Percentiles rank a stretch among this genome's conserved stretches.
These are phyloP conservation scores for Amaranthus cruentus DNA, from an alignment of 148 eudicot species.

Conservation along the genomic window DNA sequence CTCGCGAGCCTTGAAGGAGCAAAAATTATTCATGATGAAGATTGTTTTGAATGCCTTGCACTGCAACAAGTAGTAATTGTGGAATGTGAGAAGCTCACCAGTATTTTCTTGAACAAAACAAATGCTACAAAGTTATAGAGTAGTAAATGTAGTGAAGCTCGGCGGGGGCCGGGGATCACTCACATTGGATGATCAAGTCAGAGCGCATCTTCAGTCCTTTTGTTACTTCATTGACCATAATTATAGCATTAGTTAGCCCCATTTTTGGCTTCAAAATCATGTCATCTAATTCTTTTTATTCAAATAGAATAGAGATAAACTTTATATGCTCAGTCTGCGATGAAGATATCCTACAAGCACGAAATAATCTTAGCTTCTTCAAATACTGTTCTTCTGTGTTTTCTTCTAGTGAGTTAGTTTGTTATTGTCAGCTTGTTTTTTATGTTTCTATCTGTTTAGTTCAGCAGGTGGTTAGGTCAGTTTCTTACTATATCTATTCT, in stretches of 20 bases:
- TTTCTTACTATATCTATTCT: no score
- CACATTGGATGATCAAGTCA: constrained; percentile 7
- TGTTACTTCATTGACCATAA: constrained; percentile 9
- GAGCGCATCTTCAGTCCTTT: constrained; percentile 13
- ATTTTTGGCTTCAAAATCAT: no score
- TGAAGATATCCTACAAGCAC: no score
- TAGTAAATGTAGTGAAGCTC: constrained; percentile 12
- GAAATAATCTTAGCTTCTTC: no score
- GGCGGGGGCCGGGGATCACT: constrained; percentile 15
- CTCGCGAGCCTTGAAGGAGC: constrained; percentile 11
- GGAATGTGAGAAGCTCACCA: constrained; percentile 10
- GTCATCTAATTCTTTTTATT: no score
- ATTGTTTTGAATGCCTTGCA: constrained; percentile 15
- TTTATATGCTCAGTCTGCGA: no score
- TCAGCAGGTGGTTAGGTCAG: no score
- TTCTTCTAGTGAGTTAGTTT: no score
- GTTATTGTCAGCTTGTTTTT: no score
- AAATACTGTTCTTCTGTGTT: no score
- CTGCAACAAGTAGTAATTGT: constrained; percentile 10
- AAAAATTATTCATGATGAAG: background rate
- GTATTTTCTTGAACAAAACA: constrained; percentile 1
- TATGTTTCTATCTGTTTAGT: no score
- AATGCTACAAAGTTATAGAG: constrained; percentile 9
- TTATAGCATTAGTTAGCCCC: background rate
- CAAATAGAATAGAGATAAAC: no score